Evolutionary conservation across 805 yeast genomes (phyloP).

Genomic region (Kazachstania kunashirensis): DNA sequence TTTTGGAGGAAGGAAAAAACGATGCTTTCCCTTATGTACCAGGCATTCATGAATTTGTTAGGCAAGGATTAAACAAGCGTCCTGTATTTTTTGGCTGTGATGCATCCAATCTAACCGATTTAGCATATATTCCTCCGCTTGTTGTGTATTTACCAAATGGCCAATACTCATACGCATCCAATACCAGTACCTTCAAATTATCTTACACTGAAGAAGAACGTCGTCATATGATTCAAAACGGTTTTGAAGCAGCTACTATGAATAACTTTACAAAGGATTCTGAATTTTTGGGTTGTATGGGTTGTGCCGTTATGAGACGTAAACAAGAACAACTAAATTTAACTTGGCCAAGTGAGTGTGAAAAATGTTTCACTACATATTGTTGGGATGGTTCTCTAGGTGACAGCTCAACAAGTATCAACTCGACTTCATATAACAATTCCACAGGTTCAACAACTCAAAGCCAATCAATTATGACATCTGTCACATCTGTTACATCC

Average conservation of each 20-base stretch:
- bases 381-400: conserved; percentile 57
- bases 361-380: conserved; percentile 55
- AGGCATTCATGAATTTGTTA: conserved; percentile 48
- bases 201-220: conserved; percentile 50
- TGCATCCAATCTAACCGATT: conserved; percentile 47
- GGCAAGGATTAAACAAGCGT: conserved; percentile 48
- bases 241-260: conserved; percentile 59
- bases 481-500: conserved; percentile 5
- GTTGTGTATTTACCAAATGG: conserved; percentile 67
- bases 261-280: conserved; percentile 56
- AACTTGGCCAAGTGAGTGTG: conserved; percentile 57
- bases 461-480: conserved; percentile 15
- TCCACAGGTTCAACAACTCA: not conserved
- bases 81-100: conserved; percentile 84
- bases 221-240: conserved; percentile 54
- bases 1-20: conserved; percentile 41
- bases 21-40: conserved; percentile 77
- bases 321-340: conserved; percentile 57
- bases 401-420: too few species aligned
- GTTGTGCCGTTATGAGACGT: conserved; percentile 76
- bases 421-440: too few species aligned
- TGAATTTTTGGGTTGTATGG: conserved; percentile 65
- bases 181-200: conserved; percentile 62
- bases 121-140: conserved; percentile 55
- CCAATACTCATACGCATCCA: conserved; percentile 54